phyloP scores from a whole-genome alignment of 2,329 filamentous ascomycete species.

The Myriosclerotinia duriaeana region DNA sequence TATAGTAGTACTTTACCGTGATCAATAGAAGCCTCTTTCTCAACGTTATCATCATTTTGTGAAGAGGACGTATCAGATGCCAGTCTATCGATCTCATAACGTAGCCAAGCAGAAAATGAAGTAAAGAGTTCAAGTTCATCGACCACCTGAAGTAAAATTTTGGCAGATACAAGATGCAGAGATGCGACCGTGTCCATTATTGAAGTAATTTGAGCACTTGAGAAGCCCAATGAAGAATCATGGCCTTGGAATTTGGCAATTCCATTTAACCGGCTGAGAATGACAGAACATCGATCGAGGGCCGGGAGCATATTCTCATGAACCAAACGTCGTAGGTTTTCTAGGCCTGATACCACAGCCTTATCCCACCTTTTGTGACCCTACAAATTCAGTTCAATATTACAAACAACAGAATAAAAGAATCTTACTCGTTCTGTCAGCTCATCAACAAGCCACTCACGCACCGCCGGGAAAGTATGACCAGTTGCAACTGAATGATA shows the following conservation, averaged over 20 bases:
- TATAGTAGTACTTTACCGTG: conserved; percentile 72
- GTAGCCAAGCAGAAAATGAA: conserved; percentile 80
- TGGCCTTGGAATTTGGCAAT: conserved; percentile 76
- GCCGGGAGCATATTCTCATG: conserved; percentile 89
- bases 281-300: conserved; percentile 76
- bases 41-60: conserved; percentile 67
- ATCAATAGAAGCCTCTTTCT: conserved; percentile 76
- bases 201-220: conserved; percentile 60
- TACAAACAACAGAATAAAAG: background rate
- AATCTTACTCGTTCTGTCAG: conserved; percentile 69
- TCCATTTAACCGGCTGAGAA: conserved; percentile 79
- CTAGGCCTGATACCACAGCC: conserved; percentile 73
- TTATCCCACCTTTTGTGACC: conserved; percentile 96
- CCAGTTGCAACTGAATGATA: conserved; percentile 86
- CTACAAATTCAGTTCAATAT: conserved; percentile 45
- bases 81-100: conserved; percentile 77
- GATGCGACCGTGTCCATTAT: conserved; percentile 71
- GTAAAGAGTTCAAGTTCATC: conserved; percentile 76
- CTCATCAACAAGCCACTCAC: conserved; percentile 86
- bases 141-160: conserved; percentile 67
- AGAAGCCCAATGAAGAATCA: conserved; percentile 65
- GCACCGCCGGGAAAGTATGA: conserved; percentile 70
- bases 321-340: conserved; percentile 71
- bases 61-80: conserved; percentile 60
- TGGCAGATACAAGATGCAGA: conserved; percentile 73